phyloP scores from a whole-genome alignment of 352 stramenopile species.

The Globisporangium orthogonon region DNA sequence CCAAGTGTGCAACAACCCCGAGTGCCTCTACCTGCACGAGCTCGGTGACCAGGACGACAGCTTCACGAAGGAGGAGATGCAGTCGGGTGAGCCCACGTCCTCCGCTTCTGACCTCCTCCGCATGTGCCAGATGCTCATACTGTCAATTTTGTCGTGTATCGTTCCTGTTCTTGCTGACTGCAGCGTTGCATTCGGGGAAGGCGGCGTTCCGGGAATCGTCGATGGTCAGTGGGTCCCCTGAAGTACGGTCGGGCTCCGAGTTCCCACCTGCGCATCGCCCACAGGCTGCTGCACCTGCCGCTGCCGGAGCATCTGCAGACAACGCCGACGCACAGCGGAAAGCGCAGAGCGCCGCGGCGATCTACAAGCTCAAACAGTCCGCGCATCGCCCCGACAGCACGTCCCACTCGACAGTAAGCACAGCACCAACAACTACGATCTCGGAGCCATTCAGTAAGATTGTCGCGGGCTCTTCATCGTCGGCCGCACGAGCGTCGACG shows the following conservation, averaged over 20 bases:
- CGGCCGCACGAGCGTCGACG: conserved; percentile 8
- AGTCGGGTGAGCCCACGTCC: conserved; percentile 33
- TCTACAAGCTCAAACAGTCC: conserved; percentile 54
- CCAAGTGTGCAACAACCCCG: conserved; percentile 90
- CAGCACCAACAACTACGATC: conserved; percentile 2
- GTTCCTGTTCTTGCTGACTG: background rate
- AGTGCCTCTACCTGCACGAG: conserved; percentile 93
- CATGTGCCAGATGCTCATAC: background rate
- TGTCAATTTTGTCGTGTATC: background rate
- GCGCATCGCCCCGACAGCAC: conserved; percentile 15
- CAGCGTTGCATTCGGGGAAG: conserved; percentile 68
- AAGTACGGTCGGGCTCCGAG: conserved; percentile 43
- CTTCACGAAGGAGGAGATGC: conserved; percentile 95
- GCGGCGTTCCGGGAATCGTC: conserved; percentile 63
- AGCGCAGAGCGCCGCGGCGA: conserved; percentile 67
- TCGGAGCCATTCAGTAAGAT: conserved; percentile 48
- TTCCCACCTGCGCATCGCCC: conserved; percentile 47
- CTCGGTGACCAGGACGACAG: conserved; percentile 90
- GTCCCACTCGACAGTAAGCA: conserved; percentile 10
- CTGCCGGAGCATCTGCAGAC: conserved; percentile 7
- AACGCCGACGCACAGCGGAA: conserved; percentile 48
- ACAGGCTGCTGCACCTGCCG: background rate
- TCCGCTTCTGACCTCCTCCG: background rate
- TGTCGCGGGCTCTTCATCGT: conserved; percentile 17
- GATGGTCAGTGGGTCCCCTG: conserved; percentile 26